Evolutionary conservation across 345 rosid species (phyloP), one percentile per base, ranked within the genome.

Genomic region (Eutrema heterophyllum): DNA sequence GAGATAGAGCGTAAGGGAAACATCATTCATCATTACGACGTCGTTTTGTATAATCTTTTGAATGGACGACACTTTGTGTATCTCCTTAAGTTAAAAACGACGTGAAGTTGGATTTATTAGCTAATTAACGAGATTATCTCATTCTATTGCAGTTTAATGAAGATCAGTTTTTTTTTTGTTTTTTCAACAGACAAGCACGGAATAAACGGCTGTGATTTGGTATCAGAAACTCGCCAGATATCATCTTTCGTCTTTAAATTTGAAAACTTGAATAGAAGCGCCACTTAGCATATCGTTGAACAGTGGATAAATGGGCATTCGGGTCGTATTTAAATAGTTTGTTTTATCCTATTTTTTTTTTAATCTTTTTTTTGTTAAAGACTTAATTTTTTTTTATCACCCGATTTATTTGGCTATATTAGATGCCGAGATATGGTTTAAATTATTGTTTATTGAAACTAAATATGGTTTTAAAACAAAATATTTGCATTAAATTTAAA

Each of bases 201-300:
- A 30, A 49, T 39, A 5, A 35, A 71, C 75, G 68, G 75, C 52
- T 60, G 9, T 7, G 75, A 71, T 61, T 58, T 30, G 21, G 26
- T 14, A 39, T 60, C 16, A 5, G 26, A 68, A 41, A 15, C 21
- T 53, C 36, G 6, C 9, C 9, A 41, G 32, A 12, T 57, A 2
- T 14, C 55, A 58, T 64, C 32, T 64, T 21, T 32, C 9, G 7
- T 46, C 32, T 4, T 9, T 61, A 6, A 52, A 72, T 72, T 72
- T 72, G 64, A 73, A 73, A 64, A 64, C 48, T 73, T 73, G n/a
- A 54, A 35, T 53, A 4, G 12, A 73, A 64, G 29, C 63, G 39
- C 64, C 57, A 11, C 27, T 43, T 12, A 32, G 52, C 8, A 43
- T 32, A 32, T 5, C 6, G 7, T 7, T 13, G 46, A 0, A 1